Conservation (phyloP, 768 basidiomycete genomes). For the Leccinellum luteum region DNA sequence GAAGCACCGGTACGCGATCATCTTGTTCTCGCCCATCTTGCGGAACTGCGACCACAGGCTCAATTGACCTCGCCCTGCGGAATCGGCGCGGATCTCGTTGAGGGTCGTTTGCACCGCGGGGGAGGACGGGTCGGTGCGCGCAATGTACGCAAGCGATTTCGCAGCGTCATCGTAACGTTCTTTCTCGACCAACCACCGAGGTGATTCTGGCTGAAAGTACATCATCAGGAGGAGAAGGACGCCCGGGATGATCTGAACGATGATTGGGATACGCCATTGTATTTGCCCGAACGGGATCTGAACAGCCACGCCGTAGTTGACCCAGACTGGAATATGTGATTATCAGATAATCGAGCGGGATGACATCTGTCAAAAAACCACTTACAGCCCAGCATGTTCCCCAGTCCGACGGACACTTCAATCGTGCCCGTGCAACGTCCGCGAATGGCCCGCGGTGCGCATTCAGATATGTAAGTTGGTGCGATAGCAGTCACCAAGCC, state of each 20-base stretch:
- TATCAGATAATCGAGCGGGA: neutral
- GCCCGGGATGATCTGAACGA: slow-evolving; percentile 40
- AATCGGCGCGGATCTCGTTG: slow-evolving; percentile 36
- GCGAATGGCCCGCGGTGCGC: slow-evolving; percentile 35
- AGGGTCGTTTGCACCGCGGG: slow-evolving; percentile 30
- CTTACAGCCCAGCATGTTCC: slow-evolving; percentile 37
- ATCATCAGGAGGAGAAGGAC: slow-evolving; percentile 35
- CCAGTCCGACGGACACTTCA: slow-evolving; percentile 32
- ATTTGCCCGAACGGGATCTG: slow-evolving; percentile 26
- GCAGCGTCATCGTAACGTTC: slow-evolving; percentile 35
- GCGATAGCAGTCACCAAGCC: slow-evolving; percentile 37
- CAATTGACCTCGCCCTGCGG: slow-evolving; percentile 29
- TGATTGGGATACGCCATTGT: slow-evolving; percentile 39
- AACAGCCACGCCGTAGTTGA: slow-evolving; percentile 33
- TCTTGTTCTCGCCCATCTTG: slow-evolving; percentile 34
- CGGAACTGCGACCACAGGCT: slow-evolving; percentile 27
- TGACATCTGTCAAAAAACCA: neutral
- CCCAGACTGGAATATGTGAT: slow-evolving; percentile 29
- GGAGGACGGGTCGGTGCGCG: slow-evolving; percentile 23
- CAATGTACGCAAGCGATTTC: slow-evolving; percentile 30
- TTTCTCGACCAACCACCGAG: slow-evolving; percentile 40
- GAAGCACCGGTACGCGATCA: slow-evolving; percentile 29
- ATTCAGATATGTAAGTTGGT: slow-evolving; percentile 39
- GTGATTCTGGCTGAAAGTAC: slow-evolving; percentile 41
- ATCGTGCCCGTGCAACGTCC: slow-evolving; percentile 36